These are phyloP conservation scores for Cladosporium sp. DNA, from an alignment of 2,329 filamentous ascomycete genomes.

Conservation along the genomic window DNA sequence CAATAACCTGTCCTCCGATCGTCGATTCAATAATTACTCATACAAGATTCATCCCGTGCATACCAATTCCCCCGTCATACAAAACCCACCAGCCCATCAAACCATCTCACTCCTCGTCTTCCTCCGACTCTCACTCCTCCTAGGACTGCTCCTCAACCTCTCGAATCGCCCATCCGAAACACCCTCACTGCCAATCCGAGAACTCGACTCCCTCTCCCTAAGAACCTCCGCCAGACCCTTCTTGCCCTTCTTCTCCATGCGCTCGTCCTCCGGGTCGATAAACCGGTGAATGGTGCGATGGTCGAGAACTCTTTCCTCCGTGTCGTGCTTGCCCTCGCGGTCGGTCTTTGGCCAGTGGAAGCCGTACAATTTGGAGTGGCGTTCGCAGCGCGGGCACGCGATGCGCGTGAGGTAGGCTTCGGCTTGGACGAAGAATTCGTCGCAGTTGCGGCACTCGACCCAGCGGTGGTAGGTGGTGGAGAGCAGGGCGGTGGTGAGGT, in stretches of 20 bases:
- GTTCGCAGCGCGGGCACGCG: constrained; percentile 88
- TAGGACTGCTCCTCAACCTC: constrained; percentile 13
- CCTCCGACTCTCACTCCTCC: constrained; percentile 23
- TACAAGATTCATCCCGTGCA: neutral
- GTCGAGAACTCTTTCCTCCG: constrained; percentile 69
- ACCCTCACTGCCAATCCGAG: neutral
- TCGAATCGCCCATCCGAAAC: neutral
- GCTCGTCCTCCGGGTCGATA: constrained; percentile 55
- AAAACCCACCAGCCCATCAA: neutral
- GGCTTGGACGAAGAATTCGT: constrained; percentile 77
- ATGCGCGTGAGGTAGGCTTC: constrained; percentile 84
- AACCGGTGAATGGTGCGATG: constrained; percentile 88
- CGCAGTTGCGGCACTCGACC: constrained; percentile 87
- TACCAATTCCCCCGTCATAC: neutral
- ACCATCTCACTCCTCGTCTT: constrained; percentile 21
- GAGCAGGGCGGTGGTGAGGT: constrained; percentile 73
- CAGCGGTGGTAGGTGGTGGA: constrained; percentile 75
- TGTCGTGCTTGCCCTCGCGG: constrained; percentile 71
- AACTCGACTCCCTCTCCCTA: constrained; percentile 27
- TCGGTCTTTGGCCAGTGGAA: constrained; percentile 97
- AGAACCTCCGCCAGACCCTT: constrained; percentile 34
- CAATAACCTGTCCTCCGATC: neutral
- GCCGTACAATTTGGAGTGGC: constrained; percentile 93
- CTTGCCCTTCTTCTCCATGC: constrained; percentile 36
- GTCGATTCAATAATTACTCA: neutral